A percentile compares a stretch with the other conserved stretches of the same genome.
These are phyloP conservation scores for Leptographium lundbergii DNA, from an alignment of 2,329 filamentous ascomycete species.

Conservation along the genomic window DNA sequence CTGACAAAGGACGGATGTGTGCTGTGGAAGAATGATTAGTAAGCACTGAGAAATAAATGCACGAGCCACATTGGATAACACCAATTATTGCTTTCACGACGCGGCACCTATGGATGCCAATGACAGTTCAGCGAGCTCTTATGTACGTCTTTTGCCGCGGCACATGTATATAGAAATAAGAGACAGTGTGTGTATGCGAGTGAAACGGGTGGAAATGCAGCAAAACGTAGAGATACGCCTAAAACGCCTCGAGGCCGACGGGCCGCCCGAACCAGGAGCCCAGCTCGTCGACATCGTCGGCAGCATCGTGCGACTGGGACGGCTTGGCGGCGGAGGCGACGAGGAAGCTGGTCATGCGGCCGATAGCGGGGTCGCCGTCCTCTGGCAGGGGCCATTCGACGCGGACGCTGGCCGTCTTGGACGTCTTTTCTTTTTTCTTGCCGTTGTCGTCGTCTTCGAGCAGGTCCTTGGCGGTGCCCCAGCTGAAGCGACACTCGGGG, in stretches of 20 bases:
- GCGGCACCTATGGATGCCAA: no score
- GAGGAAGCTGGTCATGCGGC: constrained; percentile 70
- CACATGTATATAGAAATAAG: no score
- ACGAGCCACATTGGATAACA: no score
- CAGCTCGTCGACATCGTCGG: constrained; percentile 29
- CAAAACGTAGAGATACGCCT: neutral
- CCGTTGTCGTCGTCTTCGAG: constrained; percentile 52
- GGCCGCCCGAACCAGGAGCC: constrained; percentile 71
- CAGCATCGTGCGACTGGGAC: constrained; percentile 35
- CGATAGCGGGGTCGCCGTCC: constrained; percentile 40
- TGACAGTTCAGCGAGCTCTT: no score
- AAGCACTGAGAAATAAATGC: no score
- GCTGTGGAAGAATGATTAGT: neutral
- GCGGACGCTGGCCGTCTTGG: constrained; percentile 46
- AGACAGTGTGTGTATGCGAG: neutral
- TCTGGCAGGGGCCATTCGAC: constrained; percentile 64
- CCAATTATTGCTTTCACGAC: no score
- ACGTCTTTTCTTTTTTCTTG: no score
- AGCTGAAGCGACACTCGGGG: constrained; percentile 83
- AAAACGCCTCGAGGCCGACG: constrained; percentile 60
- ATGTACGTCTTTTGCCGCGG: no score
- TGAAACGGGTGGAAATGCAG: neutral
- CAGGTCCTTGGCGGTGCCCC: constrained; percentile 91
- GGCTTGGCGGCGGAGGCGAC: constrained; percentile 19
- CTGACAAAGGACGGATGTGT: neutral